Evolutionary conservation across 2,329 filamentous ascomycete genomes (phyloP), one percentile per base, ranked within the genome.

Genomic region (Pochonia chlamydosporia): DNA sequence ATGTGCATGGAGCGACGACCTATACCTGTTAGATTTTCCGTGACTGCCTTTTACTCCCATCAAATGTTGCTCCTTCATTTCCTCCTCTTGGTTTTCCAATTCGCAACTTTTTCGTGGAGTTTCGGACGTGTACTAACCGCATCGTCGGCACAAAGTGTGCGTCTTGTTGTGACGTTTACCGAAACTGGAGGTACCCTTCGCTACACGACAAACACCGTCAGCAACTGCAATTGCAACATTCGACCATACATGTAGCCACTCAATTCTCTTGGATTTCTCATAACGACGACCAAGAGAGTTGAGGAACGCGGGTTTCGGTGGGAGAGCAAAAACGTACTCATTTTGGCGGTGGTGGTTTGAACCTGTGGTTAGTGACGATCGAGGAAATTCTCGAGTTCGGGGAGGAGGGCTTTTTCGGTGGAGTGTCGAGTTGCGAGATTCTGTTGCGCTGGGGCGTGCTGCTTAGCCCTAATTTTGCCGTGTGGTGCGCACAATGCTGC

Each of bases 81-180:
- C 36, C 43, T 39, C 37, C 11, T 20, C 10, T 18, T 49, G 20
- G 44, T 43, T 24, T 40, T 40, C 43, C 43, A 23, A 39, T 21
- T 47, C 37, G 45, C 49, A 44, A 18, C 4, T 23, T 39, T 10
- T 28, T 13, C 13, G 6, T 39, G 11, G 40, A 40, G 40, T 21
- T 31, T 41, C 33, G 44, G 23, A 37, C 21, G 55, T 47, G n/a
- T 46, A 89, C 87, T 82, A 77, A 93, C 89, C 91, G 84, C 90
- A 96, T 79, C 91, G 91, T 83, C 91, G 87, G 88, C 91, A 96
- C 75, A 96, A 79, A 73, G 86, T 90, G 85, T 96, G 91, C 81
- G 90, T 89, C 85, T 95, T 95, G 84, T 92, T 95, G 82, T 95
- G 89, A 84, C 89, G 71, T 68, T 76, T 76, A 69, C 73, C 73